Evolutionary conservation across 2,329 filamentous ascomycete species (phyloP).

Genomic region (Neofusicoccum kwambonambiense): DNA sequence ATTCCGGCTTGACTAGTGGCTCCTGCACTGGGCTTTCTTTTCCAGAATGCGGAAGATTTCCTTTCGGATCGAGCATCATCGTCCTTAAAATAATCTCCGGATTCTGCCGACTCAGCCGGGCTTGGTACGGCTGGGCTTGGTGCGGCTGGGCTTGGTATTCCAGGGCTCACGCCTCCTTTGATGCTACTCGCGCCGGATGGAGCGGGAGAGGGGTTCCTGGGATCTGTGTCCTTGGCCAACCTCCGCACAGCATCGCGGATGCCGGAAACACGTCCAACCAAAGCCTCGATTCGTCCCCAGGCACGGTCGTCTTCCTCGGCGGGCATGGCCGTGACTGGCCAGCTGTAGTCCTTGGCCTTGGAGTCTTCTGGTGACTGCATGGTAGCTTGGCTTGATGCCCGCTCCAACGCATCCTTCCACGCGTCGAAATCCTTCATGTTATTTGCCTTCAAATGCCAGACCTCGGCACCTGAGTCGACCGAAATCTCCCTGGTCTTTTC

Average conservation of each 20-base stretch:
- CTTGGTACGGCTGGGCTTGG: conserved; percentile 22
- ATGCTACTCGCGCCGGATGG: conserved; percentile 31
- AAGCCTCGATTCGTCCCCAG: conserved; percentile 81
- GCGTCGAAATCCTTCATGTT: conserved; percentile 82
- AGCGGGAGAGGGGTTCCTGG: conserved; percentile 45
- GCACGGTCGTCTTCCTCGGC: conserved; percentile 67
- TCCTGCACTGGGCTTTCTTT: conserved; percentile 70
- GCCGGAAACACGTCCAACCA: conserved; percentile 83
- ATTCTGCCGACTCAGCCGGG: conserved; percentile 42
- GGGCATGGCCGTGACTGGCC: conserved; percentile 23
- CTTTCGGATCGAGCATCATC: conserved; percentile 52
- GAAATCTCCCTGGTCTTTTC: conserved; percentile 87
- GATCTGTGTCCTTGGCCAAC: conserved; percentile 79
- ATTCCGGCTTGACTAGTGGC: conserved; percentile 33
- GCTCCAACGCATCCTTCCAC: conserved; percentile 84
- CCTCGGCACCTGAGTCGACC: conserved; percentile 93
- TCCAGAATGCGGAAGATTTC: conserved; percentile 75
- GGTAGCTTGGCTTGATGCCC: conserved; percentile 61
- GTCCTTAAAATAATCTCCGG: conserved; percentile 54
- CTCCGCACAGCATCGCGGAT: conserved; percentile 85
- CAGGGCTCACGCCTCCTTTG: conserved; percentile 26
- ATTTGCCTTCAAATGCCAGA: conserved; percentile 88
- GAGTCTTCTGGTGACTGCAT: conserved; percentile 29
- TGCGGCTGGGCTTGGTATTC: conserved; percentile 20
- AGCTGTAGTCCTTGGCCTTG: conserved; percentile 28